These are phyloP conservation scores for Phytophthora multivora DNA, from an alignment of 352 stramenopile genomes.

Conservation along the genomic window DNA sequence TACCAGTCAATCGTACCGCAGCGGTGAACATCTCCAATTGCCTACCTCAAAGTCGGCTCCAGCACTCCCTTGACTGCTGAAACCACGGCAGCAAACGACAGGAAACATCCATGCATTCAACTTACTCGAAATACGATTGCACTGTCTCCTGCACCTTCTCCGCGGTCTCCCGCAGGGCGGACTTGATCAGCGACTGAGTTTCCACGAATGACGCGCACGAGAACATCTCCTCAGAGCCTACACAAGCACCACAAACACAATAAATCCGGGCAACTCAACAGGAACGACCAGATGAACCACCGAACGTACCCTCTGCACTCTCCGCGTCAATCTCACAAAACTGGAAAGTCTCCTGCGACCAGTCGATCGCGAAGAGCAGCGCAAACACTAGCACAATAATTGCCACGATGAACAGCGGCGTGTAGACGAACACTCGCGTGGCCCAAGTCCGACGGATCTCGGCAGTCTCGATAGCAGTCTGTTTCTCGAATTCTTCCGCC, in stretches of 20 bases:
- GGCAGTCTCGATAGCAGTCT: slow-evolving; percentile 23
- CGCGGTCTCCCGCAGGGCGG: slow-evolving; percentile 34
- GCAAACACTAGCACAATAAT: slow-evolving; percentile 47
- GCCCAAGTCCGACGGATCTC: slow-evolving; percentile 29
- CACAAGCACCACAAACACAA: slow-evolving; percentile 8
- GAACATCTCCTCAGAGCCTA: slow-evolving; percentile 38
- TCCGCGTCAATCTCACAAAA: slow-evolving; percentile 49
- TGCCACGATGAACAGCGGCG: slow-evolving; percentile 40
- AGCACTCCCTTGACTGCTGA: slow-evolving; percentile 18
- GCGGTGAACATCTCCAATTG: slow-evolving; percentile 18
- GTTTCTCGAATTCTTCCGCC: slow-evolving; percentile 40
- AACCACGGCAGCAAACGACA: slow-evolving; percentile 15
- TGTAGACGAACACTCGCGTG: slow-evolving; percentile 37
- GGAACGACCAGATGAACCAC: neutral
- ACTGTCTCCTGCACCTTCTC: slow-evolving; percentile 32
- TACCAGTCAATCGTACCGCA: neutral
- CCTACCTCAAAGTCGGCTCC: slow-evolving; percentile 15
- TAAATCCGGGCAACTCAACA: slow-evolving; percentile 9
- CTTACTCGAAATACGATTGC: slow-evolving; percentile 40
- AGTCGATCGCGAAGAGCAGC: slow-evolving; percentile 56
- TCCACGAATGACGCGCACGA: slow-evolving; percentile 50
- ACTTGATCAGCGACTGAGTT: slow-evolving; percentile 42
- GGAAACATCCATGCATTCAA: slow-evolving; percentile 13
- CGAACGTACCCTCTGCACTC: slow-evolving; percentile 40
- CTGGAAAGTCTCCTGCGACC: slow-evolving; percentile 53